These are phyloP conservation scores for Schizosaccharomyces japonicus DNA, from an alignment of 805 yeast species.

Conservation along the genomic window DNA sequence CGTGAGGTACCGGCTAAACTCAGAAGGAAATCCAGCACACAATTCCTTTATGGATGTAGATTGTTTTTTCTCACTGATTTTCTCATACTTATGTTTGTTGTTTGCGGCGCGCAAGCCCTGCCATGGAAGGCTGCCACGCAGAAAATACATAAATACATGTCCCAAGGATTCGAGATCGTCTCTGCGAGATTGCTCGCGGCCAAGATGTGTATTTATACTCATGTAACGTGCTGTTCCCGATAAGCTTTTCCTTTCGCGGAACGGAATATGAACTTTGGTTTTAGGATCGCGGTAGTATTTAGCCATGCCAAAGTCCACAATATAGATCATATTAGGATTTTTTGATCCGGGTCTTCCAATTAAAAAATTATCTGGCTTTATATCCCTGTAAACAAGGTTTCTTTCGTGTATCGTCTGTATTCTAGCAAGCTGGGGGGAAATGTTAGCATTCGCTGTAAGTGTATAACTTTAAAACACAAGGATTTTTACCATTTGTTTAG, in stretches of 20 bases:
- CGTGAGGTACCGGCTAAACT: slow-evolving; percentile 75
- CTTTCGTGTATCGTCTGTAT: slow-evolving; percentile 73
- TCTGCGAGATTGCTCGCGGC: slow-evolving; percentile 87
- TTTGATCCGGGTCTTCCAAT: slow-evolving; percentile 73
- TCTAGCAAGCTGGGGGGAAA: slow-evolving; percentile 19
- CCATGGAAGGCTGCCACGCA: slow-evolving; percentile 92
- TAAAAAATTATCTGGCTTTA: slow-evolving; percentile 89
- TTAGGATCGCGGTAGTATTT: slow-evolving; percentile 92
- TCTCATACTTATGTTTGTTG: slow-evolving; percentile 90
- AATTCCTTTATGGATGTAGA: slow-evolving; percentile 66
- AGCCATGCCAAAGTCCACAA: slow-evolving; percentile 97
- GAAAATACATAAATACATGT: slow-evolving; percentile 83
- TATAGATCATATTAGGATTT: slow-evolving; percentile 62
- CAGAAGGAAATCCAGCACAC: slow-evolving; percentile 73
- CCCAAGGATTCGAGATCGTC: slow-evolving; percentile 93
- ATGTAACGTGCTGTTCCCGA: slow-evolving; percentile 97
- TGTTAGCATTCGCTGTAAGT: background rate
- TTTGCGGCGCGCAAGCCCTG: slow-evolving; percentile 97
- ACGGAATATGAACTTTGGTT: slow-evolving; percentile 86
- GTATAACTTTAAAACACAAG: background rate
- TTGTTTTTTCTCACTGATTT: slow-evolving; percentile 89
- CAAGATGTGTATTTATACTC: slow-evolving; percentile 92
- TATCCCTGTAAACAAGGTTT: slow-evolving; percentile 83
- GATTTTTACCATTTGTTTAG: slow-evolving; percentile 65
- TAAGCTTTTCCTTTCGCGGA: slow-evolving; percentile 80